Conservation (phyloP, 1,284 basidiomycete species). For the Takashimella koratensis region DNA sequence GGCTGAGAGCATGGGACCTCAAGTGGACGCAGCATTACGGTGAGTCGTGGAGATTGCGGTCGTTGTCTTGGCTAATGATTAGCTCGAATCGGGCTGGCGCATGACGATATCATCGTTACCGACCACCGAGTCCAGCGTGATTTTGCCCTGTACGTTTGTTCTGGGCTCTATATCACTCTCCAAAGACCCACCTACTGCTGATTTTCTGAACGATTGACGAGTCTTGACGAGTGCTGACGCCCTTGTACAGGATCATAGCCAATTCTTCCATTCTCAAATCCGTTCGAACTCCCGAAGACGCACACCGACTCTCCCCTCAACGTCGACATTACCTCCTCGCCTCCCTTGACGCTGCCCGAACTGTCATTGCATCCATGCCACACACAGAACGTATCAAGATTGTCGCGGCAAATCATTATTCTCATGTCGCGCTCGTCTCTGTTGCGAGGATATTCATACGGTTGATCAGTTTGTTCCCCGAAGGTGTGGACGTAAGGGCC, state of each 20-base stretch:
- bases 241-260: constrained; percentile 5
- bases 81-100: constrained; percentile 12
- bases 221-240: no score
- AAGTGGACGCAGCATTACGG: constrained; percentile 15
- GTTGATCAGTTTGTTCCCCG: not conserved
- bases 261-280: constrained; percentile 10
- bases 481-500: not conserved
- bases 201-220: no score
- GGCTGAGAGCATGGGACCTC: constrained; percentile 8
- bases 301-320: constrained; percentile 4
- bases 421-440: not conserved
- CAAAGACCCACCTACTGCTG: no score
- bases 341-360: constrained; percentile 7
- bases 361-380: not conserved
- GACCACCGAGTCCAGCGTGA: constrained; percentile 11
- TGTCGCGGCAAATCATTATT: not conserved
- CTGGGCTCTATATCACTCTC: no score
- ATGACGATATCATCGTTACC: constrained; percentile 15
- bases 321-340: constrained; percentile 7
- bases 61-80: not conserved
- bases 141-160: constrained; percentile 12
- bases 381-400: not conserved
- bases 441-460: not conserved
- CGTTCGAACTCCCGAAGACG: constrained; percentile 6
- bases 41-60: constrained; percentile 1